Base-by-base conservation (phyloP, 495 filamentous ascomycete genomes). In the Aspergillus taichungensis region DNA sequence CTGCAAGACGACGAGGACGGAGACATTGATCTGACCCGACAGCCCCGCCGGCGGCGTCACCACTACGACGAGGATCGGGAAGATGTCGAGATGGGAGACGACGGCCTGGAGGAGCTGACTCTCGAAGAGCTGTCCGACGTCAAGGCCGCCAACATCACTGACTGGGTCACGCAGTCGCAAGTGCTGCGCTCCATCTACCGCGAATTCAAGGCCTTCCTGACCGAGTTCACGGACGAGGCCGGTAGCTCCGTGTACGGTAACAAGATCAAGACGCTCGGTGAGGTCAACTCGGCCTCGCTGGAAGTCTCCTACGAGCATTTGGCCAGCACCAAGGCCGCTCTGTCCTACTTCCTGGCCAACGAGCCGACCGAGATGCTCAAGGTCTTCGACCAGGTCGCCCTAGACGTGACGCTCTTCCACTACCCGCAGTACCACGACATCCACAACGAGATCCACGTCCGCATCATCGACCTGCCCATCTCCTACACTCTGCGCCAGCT, bases 361-460 rank as follows among this genome's bases (percentile, higher is more conserved):
- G 87, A 92, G 7, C 94, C 94, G 0, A 79, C 87, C 35, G 90
- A 95, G 60, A 83, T 95, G 47, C 76, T 99, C 49, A 91, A 92
- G 64, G 84, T 97, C 37, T 97, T 99, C 56, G 94, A 99, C 56
- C 84, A 95, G 48, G 92, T 95, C 3, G 94, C 94, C 30, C 89
- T 97, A 74, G 91, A 97, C 43, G 88, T 90, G 28, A 90, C 89
- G 0, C 75, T 97, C 9, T 82, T 96, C 49, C 85, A 96, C 64
- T 99, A 99, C 65, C 90, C 89, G 0, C 88, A 96, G 62, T 99
- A 97, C 62, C 87, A 95, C 59, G 85, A 90, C 39, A 99, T 99
- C 50, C 94, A 96, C 63, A 84, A 88, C 38, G 92, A 99, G 64
- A 95, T 99, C 51, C 94, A 99, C 60, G 89, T 99, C 43, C 87